Percentiles rank a stretch among this genome's conserved stretches.
Conservation (phyloP, 108 stramenopile genomes). For the Aurantiochytrium sp. region DNA sequence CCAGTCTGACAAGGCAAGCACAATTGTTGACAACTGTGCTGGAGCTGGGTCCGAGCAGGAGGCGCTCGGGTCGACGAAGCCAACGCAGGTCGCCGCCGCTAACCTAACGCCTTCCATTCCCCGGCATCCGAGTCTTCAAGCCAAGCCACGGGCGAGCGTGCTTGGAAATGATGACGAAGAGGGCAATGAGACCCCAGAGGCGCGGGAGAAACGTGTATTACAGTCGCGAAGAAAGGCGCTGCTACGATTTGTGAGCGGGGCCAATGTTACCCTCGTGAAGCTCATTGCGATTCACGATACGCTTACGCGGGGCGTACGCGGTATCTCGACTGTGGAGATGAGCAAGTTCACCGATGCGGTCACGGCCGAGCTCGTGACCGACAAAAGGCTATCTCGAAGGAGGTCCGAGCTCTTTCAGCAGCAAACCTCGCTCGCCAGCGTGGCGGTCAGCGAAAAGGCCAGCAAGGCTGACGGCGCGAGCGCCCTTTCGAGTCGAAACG, state of each 20-base stretch:
- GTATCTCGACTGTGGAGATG: background rate
- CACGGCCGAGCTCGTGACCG: background rate
- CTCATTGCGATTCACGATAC: background rate
- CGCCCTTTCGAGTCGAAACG: too few relatives aligned
- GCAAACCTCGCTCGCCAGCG: too few relatives aligned
- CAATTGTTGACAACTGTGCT: too few relatives aligned
- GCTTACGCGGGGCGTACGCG: background rate
- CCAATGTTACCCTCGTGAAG: background rate
- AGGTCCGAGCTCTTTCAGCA: too few relatives aligned
- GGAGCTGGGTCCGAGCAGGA: too few relatives aligned
- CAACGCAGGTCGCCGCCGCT: too few relatives aligned
- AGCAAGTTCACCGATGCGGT: background rate
- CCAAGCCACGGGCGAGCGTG: background rate
- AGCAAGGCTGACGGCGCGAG: too few relatives aligned
- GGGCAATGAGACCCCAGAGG: background rate
- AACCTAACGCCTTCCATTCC: too few relatives aligned
- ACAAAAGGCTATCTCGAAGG: background rate
- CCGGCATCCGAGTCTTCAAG: too few relatives aligned
- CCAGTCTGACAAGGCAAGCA: too few relatives aligned
- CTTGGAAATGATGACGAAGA: background rate
- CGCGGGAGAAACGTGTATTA: background rate
- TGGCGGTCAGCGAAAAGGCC: too few relatives aligned
- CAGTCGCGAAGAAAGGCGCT: background rate
- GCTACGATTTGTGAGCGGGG: background rate
- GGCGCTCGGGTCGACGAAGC: too few relatives aligned